Conservation (phyloP, 768 basidiomycete genomes). For the Boletus vinaceobasis region DNA sequence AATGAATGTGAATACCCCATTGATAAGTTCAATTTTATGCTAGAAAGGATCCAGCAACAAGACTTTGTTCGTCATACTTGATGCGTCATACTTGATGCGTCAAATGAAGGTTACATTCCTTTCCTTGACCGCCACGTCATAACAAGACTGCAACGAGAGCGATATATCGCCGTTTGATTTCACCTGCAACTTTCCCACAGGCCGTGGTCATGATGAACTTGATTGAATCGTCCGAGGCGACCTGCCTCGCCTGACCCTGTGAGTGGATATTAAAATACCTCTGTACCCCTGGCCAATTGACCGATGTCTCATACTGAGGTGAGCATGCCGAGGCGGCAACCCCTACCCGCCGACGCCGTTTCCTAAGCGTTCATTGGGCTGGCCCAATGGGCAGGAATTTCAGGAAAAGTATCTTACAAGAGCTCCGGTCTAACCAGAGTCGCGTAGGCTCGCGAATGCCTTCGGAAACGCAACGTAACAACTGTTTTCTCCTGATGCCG, state of each 20-base stretch:
- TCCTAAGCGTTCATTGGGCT: too few relatives aligned
- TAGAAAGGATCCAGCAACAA: neutral
- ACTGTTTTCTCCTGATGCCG: too few relatives aligned
- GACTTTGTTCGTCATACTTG: neutral
- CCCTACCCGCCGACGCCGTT: too few relatives aligned
- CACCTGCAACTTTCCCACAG: neutral
- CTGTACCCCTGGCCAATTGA: neutral
- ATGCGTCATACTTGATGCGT: neutral
- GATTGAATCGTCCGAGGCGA: neutral
- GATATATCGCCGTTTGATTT: neutral
- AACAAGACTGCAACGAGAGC: neutral
- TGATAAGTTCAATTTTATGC: neutral
- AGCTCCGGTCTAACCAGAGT: too few relatives aligned
- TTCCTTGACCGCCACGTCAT: neutral
- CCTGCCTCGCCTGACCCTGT: neutral
- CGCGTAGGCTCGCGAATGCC: too few relatives aligned
- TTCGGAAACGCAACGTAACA: too few relatives aligned
- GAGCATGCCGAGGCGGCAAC: too few relatives aligned
- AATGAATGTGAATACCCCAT: constrained; percentile 7
- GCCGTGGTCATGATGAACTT: neutral
- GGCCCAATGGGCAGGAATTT: too few relatives aligned
- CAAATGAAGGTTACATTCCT: constrained; percentile 1
- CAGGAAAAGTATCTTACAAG: too few relatives aligned
- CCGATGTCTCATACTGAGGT: neutral
- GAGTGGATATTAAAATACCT: neutral